These are phyloP conservation scores for Karstenula rhodostoma DNA, from an alignment of 2,329 filamentous ascomycete species.

Conservation along the genomic window DNA sequence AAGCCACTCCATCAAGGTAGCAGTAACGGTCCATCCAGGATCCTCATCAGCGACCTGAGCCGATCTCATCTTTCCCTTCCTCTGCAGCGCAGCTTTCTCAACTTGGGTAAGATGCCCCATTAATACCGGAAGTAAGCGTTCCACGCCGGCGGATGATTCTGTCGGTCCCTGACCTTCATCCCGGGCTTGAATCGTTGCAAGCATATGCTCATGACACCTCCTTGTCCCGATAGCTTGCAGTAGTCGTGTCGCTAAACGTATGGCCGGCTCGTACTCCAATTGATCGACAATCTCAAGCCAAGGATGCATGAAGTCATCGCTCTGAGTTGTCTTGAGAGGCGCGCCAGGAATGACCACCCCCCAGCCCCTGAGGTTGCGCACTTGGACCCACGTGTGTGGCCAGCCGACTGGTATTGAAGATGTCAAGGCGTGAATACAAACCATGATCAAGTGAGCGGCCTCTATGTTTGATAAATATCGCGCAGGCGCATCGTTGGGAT, in stretches of 20 bases:
- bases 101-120: conserved; percentile 36
- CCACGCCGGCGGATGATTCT: neutral
- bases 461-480: conserved; percentile 45
- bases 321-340: conserved; percentile 20
- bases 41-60: conserved; percentile 28
- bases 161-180: neutral
- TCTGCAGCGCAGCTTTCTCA: conserved; percentile 31
- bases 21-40: conserved; percentile 47
- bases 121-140: conserved; percentile 28
- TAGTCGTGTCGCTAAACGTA: conserved; percentile 59
- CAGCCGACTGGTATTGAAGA: conserved; percentile 42
- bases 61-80: conserved; percentile 30
- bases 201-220: conserved; percentile 59
- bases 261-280: conserved; percentile 61
- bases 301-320: conserved; percentile 38
- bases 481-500: neutral
- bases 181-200: conserved; percentile 36
- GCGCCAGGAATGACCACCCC: conserved; percentile 44
- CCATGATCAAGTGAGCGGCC: conserved; percentile 52
- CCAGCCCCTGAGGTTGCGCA: conserved; percentile 50
- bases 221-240: conserved; percentile 59
- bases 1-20: conserved; percentile 70
- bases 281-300: conserved; percentile 50
- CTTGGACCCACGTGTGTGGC: conserved; percentile 42
- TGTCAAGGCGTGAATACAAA: conserved; percentile 52